Percentiles rank a stretch among this genome's conserved stretches.
Conservation (phyloP, 768 basidiomycete genomes). For the Serendipita sp. region DNA sequence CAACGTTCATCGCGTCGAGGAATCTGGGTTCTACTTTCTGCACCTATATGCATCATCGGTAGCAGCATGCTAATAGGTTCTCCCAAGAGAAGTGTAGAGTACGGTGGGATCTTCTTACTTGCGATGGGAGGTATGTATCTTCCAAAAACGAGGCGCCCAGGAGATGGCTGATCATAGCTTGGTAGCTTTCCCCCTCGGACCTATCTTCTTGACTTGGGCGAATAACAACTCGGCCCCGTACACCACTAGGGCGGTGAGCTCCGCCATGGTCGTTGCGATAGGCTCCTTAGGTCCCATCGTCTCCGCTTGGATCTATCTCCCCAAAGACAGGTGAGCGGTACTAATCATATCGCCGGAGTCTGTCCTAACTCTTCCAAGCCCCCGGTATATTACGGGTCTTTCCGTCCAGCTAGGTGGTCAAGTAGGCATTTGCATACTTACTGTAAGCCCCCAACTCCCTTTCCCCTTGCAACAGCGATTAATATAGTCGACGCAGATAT, state of each 20-base stretch:
- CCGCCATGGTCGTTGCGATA: slow-evolving; percentile 21
- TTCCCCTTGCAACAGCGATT: background rate
- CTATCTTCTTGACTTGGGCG: slow-evolving; percentile 30
- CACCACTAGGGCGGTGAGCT: slow-evolving; percentile 30
- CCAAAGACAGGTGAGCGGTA: background rate
- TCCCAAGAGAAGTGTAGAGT: slow-evolving; percentile 15
- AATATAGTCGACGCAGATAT: background rate
- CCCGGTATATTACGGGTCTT: background rate
- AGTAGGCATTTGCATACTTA: background rate
- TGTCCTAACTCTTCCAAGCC: background rate
- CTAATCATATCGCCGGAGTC: background rate
- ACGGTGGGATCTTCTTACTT: background rate
- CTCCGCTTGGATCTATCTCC: background rate
- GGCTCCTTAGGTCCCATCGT: slow-evolving; percentile 2
- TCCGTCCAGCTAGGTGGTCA: slow-evolving; percentile 2
- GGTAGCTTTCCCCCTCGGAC: slow-evolving; percentile 22
- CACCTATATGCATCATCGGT: slow-evolving; percentile 25
- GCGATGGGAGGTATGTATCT: background rate
- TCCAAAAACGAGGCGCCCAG: background rate
- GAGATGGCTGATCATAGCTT: background rate
- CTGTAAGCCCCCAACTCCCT: background rate
- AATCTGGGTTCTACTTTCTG: slow-evolving; percentile 22
- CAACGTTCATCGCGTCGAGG: slow-evolving; percentile 22
- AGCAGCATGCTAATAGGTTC: slow-evolving; percentile 30
- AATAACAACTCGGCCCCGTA: slow-evolving; percentile 35